Evolutionary conservation across 768 basidiomycete species (phyloP), one percentile per base, ranked within the genome.

Genomic region (Nidularia pulvinata): DNA sequence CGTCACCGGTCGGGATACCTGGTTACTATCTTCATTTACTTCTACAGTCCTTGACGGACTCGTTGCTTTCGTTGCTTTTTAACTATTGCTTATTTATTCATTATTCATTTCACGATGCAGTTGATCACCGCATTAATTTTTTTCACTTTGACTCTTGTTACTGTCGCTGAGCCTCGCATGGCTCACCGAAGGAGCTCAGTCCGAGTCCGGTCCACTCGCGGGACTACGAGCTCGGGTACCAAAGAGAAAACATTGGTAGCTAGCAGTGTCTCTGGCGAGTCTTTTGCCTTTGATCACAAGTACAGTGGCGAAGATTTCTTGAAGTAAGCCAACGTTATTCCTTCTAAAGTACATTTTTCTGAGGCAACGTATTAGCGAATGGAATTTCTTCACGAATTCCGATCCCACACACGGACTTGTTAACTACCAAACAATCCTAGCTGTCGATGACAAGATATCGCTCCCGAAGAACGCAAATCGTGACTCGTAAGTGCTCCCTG

Each of bases 321-420:
- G 54, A 73, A 81, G 88, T 89, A 61, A 46, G 25, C 25, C 4
- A 4, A 4, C 25, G 25, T 30, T 30, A 30, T 30, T 30, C 19
- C 19, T 30, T 30, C 25, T 30, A 30, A 30, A 30, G 25, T 30
- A 30, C 25, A 30, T 4, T 30, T 30, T 30, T 30, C 25, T 30
- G 25, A 30, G 25, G 4, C 25, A 30, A 30, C 4, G 25, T 30
- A 30, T 6, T 33, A 90, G 88, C 47, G 59, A 81, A 44, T 91
- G 86, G 85, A 70, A 85, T 33, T 92, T 88, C 71, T 90, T 82
- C 69, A 75, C 75, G 10, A 68, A 58, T 3, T 11, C 67, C 9
- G 91, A 93, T 67, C 91, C 91, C 3, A 92, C 91, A 0, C 68
- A 82, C 57, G 91, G 91, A 14, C 69, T 69, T 25, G 91, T 93